Percentiles rank a stretch among this genome's conserved stretches.
These are phyloP conservation scores for Gigaspora rosea DNA, from an alignment of 192 early-diverging fungal species.

Conservation along the genomic window DNA sequence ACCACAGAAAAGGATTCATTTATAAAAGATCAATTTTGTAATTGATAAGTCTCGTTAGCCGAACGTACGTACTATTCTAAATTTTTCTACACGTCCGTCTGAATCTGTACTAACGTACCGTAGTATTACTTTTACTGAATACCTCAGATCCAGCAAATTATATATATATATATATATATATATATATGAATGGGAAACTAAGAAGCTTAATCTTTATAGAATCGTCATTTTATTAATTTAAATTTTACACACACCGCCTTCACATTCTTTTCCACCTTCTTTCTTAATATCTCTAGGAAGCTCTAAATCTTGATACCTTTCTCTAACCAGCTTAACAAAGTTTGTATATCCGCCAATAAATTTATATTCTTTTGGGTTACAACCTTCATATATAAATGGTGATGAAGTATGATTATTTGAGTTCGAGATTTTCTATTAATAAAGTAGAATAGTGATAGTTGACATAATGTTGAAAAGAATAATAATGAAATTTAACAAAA, in stretches of 20 bases:
- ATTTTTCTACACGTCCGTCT: too few relatives aligned
- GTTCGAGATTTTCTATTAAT: slow-evolving; percentile 22
- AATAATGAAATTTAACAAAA: not conserved
- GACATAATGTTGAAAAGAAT: not conserved
- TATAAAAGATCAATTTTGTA: too few relatives aligned
- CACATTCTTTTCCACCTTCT: not conserved
- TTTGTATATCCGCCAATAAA: slow-evolving; percentile 47
- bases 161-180: too few relatives aligned
- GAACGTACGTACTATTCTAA: too few relatives aligned
- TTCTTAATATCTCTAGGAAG: not conserved
- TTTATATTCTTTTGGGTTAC: slow-evolving; percentile 34
- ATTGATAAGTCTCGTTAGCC: too few relatives aligned
- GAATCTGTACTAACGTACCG: too few relatives aligned
- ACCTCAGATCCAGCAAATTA: too few relatives aligned
- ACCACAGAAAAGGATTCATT: too few relatives aligned
- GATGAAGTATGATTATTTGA: slow-evolving; percentile 41
- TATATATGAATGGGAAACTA: too few relatives aligned
- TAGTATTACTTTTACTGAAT: too few relatives aligned
- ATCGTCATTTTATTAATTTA: too few relatives aligned
- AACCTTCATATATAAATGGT: slow-evolving; percentile 55
- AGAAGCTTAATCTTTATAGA: too few relatives aligned
- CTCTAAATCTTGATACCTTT: not conserved
- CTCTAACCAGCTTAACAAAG: slow-evolving; percentile 36
- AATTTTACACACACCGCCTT: slow-evolving; percentile 6
- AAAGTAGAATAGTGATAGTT: not conserved